Percentiles rank a stretch among this genome's conserved stretches.
These are phyloP conservation scores for Populus alba DNA, from an alignment of 345 rosid species.

Conservation along the genomic window DNA sequence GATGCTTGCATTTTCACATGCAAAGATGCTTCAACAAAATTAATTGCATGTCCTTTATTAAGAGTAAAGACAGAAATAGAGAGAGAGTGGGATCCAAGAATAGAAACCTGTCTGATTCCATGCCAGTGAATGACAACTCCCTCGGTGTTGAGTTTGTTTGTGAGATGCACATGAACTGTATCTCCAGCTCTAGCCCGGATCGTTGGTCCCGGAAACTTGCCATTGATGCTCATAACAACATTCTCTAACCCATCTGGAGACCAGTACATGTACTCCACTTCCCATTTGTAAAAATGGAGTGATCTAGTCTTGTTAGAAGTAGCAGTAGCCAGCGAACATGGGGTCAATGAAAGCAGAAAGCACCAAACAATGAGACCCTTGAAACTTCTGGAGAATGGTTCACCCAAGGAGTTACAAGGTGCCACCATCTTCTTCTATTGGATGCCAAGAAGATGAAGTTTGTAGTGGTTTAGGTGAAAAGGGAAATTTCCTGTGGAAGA, in stretches of 20 bases:
- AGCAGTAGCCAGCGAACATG: neutral
- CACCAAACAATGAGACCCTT: neutral
- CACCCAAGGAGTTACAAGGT: neutral
- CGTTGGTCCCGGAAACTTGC: slow-evolving; percentile 85
- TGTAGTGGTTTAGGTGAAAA: neutral
- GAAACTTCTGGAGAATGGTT: neutral
- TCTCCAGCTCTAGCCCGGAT: slow-evolving; percentile 62
- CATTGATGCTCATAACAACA: slow-evolving; percentile 70
- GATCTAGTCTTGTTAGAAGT: neutral
- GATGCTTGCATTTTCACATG: neutral
- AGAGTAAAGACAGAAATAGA: neutral
- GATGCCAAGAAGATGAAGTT: neutral
- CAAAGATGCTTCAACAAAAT: neutral
- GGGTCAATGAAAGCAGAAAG: neutral
- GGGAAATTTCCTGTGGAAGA: no score
- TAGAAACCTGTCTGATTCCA: slow-evolving; percentile 74
- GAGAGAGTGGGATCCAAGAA: neutral
- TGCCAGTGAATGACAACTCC: slow-evolving; percentile 95
- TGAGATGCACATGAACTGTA: slow-evolving; percentile 50
- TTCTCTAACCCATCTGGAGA: slow-evolving; percentile 71
- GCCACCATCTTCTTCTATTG: neutral
- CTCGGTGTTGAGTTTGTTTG: slow-evolving; percentile 65
- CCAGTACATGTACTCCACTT: slow-evolving; percentile 55
- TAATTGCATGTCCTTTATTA: neutral
- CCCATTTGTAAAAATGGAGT: slow-evolving; percentile 39